Percentiles rank a stretch among this genome's conserved stretches.
Evolutionary conservation across 108 stramenopile species (phyloP).

Genomic region (Cyclostephanos tholiformis): DNA sequence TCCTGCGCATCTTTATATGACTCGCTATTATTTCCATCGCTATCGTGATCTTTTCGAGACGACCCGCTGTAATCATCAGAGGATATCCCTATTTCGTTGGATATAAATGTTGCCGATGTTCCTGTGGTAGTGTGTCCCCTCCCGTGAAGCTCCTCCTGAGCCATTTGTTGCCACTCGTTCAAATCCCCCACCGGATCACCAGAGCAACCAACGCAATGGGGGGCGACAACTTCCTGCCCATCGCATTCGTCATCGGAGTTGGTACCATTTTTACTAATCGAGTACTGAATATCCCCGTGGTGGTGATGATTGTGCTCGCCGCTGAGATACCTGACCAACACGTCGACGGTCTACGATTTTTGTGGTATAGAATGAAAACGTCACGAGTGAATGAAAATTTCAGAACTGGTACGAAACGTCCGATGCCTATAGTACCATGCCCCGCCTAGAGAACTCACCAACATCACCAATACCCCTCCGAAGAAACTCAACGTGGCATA

Average conservation of each 20-base stretch:
- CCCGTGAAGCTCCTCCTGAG: slow-evolving; percentile 28
- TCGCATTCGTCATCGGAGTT: neutral
- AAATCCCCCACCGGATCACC: slow-evolving; percentile 48
- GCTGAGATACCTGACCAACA: neutral
- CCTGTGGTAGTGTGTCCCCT: slow-evolving; percentile 12
- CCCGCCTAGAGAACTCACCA: slow-evolving; percentile 25
- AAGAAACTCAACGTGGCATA: slow-evolving; percentile 71
- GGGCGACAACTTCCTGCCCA: slow-evolving; percentile 10
- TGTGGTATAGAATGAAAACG: slow-evolving; percentile 7
- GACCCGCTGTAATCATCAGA: slow-evolving; percentile 17
- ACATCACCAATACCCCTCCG: slow-evolving; percentile 62
- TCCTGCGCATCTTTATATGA: slow-evolving; percentile 7
- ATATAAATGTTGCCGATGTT: slow-evolving; percentile 21
- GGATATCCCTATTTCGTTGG: slow-evolving; percentile 22
- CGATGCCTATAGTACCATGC: neutral
- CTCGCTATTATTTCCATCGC: slow-evolving; percentile 16
- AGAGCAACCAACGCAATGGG: slow-evolving; percentile 42
- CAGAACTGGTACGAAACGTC: neutral
- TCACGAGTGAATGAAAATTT: neutral
- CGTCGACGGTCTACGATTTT: neutral
- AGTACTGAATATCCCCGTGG: slow-evolving; percentile 16
- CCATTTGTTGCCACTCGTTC: slow-evolving; percentile 47
- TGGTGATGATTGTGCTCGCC: neutral
- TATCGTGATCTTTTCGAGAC: neutral
- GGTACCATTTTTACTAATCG: slow-evolving; percentile 12